phyloP scores from a whole-genome alignment of 352 stramenopile species.

The Hyphochytrium catenoides region DNA sequence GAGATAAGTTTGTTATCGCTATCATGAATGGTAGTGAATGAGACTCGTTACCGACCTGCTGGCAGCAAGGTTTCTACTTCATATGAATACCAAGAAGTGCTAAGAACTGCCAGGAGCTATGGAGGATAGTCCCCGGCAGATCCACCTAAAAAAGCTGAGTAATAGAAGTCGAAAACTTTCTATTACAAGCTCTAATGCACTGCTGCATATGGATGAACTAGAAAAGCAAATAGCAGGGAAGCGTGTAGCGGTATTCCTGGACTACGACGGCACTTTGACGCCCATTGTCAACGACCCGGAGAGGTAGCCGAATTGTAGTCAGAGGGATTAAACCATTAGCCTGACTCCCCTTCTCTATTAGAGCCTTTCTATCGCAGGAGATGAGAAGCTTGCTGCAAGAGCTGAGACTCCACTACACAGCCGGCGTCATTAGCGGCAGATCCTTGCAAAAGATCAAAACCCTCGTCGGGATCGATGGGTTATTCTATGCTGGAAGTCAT shows the following conservation, averaged over 20 bases:
- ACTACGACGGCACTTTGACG: slow-evolving; percentile 68
- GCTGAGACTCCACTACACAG: slow-evolving; percentile 45
- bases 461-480: slow-evolving; percentile 53
- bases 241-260: slow-evolving; percentile 51
- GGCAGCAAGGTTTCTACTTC: too few relatives aligned
- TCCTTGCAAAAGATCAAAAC: slow-evolving; percentile 63
- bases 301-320: too few relatives aligned
- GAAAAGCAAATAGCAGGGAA: slow-evolving; percentile 21
- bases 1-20: too few relatives aligned
- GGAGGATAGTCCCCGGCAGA: too few relatives aligned
- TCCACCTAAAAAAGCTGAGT: too few relatives aligned
- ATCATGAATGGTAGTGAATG: too few relatives aligned
- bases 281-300: slow-evolving; percentile 65
- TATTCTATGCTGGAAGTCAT: slow-evolving; percentile 69
- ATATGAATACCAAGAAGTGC: too few relatives aligned
- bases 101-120: too few relatives aligned
- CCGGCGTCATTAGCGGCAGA: slow-evolving; percentile 54
- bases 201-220: slow-evolving; percentile 34
- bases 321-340: too few relatives aligned
- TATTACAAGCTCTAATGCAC: slow-evolving; percentile 35
- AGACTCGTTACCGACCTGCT: too few relatives aligned
- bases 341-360: too few relatives aligned
- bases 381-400: slow-evolving; percentile 43
- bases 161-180: too few relatives aligned
- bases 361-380: slow-evolving; percentile 29